phyloP scores from a whole-genome alignment of 179 eudicot genomes.

The Camellia oleifera region DNA sequence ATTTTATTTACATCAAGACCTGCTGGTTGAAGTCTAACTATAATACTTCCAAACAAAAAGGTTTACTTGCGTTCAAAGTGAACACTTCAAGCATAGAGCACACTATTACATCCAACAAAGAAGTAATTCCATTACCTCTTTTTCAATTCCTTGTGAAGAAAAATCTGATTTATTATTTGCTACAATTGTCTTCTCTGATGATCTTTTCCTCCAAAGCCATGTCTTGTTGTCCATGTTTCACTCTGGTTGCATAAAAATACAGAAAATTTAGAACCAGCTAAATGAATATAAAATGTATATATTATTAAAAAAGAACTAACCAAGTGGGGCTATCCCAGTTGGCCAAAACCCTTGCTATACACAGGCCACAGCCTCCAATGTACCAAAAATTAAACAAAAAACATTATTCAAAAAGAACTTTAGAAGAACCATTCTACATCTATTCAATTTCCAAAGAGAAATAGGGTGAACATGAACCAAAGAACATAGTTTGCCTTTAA shows the following conservation, averaged over 20 bases:
- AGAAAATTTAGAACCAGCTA: slow-evolving; percentile 3
- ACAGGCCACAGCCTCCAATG: no score
- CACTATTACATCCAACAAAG: background rate
- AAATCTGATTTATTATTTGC: slow-evolving; percentile 27
- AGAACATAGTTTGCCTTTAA: background rate
- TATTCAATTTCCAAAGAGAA: background rate
- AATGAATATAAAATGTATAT: background rate
- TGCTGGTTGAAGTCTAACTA: background rate
- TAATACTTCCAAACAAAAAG: no score
- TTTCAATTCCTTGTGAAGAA: slow-evolving; percentile 18
- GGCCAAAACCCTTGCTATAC: no score
- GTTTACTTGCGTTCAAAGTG: no score
- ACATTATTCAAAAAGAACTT: no score
- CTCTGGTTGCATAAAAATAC: background rate
- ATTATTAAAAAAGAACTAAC: background rate
- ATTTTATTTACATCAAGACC: background rate
- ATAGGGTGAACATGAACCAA: background rate
- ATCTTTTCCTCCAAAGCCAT: slow-evolving; percentile 69
- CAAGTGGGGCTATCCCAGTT: no score
- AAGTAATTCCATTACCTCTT: slow-evolving; percentile 31
- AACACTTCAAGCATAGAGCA: no score
- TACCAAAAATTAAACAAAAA: no score
- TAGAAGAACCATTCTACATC: background rate
- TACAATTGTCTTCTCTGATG: slow-evolving; percentile 56
- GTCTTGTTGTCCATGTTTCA: slow-evolving; percentile 62